Base-by-base conservation (phyloP, 257 asterid genomes). In the Orobanche coerulescens region DNA sequence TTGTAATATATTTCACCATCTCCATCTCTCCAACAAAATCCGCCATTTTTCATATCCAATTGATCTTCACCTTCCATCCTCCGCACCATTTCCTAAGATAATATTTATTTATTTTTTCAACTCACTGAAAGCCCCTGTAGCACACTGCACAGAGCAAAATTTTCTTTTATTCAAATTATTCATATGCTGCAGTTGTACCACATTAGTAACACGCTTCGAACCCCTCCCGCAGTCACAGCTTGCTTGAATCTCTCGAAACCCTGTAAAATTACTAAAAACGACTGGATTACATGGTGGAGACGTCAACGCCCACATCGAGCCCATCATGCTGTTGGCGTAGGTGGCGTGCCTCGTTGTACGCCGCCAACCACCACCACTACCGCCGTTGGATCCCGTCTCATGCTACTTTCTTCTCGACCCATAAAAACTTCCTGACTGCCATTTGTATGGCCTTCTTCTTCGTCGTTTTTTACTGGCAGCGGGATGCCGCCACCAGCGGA, bases 391-490 rank as follows among this genome's bases (percentile, higher is more conserved):
- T 82, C 70, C 78, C 76, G 31, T 49, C 74, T 55, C 39, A 54
- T 16, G 10, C 64, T 62, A 50, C 55, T 49, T 63, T 81, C 61
- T 65, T 71, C 64, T 63, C 81, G 8, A 71, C 85, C 31, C 79
- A 70, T 61, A 81, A 69, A 61, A 65, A 78, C 58, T 71, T 81
- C 15, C 52, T 80, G 19, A 39, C 75, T 2, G 74, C 71, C 43
- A 58, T 76, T 44, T 80, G 70, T 54, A 63, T 78, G 40, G 75
- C 69, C 11, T 69, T 75, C 68, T 60, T 85, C 37, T 69, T 71
- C 33, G 71, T 84, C 43, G 16, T 76, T 4, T 60, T 78, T 10
- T 75, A 70, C 54, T 82, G 84, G 90, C 90, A 85, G 68, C 70
- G 54, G 60, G 85, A 75, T 34, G 68, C 71, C 30, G 52, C 71